Conservation (phyloP, 345 rosid species). For the Cardamine chenopodiifolia region DNA sequence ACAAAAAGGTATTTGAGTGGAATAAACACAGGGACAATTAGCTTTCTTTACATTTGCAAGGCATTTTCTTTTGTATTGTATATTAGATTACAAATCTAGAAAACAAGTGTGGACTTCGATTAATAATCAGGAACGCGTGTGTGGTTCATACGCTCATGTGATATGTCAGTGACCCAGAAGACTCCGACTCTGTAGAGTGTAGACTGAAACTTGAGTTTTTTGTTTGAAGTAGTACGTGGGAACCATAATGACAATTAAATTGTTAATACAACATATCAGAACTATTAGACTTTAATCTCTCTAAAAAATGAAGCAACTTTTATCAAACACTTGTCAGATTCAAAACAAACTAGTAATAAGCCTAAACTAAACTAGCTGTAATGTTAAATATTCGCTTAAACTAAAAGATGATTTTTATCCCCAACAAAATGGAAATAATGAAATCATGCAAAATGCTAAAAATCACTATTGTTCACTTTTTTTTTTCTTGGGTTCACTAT, state of each 20-base stretch:
- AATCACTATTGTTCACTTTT: no score
- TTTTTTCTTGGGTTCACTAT: no score
- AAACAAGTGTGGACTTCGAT: background rate
- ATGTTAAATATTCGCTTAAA: no score
- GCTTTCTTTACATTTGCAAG: background rate
- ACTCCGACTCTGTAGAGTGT: background rate
- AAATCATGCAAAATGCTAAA: no score
- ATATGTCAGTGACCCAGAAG: background rate
- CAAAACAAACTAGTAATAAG: no score
- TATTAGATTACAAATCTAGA: background rate
- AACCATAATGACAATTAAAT: background rate
- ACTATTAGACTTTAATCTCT: background rate
- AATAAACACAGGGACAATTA: background rate
- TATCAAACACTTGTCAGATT: background rate
- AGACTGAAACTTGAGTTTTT: background rate
- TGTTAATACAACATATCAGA: no score
- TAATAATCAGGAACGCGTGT: constrained; percentile 22
- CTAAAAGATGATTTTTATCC: no score
- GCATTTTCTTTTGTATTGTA: no score
- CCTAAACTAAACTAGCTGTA: no score
- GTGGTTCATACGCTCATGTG: constrained; percentile 20
- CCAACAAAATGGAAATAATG: no score
- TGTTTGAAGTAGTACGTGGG: background rate
- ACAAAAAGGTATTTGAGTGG: background rate
- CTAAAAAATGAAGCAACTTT: background rate